Evolutionary conservation across 2,329 filamentous ascomycete genomes (phyloP).

Genomic region (Venturia nashicola): DNA sequence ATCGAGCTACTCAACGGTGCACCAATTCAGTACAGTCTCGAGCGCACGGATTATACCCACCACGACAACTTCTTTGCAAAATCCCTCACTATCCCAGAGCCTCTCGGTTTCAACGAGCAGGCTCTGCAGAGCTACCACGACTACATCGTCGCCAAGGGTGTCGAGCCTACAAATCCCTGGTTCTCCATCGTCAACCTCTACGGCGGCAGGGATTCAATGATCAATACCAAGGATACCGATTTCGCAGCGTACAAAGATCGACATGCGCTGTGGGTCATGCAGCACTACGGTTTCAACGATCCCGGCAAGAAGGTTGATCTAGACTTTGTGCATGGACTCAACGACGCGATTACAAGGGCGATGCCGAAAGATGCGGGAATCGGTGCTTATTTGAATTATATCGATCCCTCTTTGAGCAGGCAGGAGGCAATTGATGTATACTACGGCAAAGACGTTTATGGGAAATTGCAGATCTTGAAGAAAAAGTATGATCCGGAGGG

Average conservation of each 20-base stretch:
- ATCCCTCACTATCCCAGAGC: conserved; percentile 27
- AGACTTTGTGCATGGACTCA: conserved; percentile 12
- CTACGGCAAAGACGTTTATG: conserved; percentile 16
- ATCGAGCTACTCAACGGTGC: conserved; percentile 29
- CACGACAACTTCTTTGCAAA: conserved; percentile 26
- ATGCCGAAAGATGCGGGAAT: conserved; percentile 12
- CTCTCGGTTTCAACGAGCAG: conserved; percentile 17
- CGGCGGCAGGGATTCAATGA: conserved; percentile 23
- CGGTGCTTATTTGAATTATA: conserved; percentile 20
- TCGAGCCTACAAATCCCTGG: conserved; percentile 13
- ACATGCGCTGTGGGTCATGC: conserved; percentile 21
- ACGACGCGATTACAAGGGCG: conserved; percentile 13
- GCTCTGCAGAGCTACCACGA: conserved; percentile 19
- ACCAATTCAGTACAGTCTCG: neutral
- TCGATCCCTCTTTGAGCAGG: conserved; percentile 17
- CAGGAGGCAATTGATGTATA: conserved; percentile 18
- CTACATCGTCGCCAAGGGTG: conserved; percentile 17
- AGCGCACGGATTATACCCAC: conserved; percentile 21
- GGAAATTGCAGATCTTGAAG: conserved; percentile 4
- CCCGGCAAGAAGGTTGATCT: conserved; percentile 9
- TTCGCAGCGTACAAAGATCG: conserved; percentile 19
- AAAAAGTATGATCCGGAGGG: conserved; percentile 8
- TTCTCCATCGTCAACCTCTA: conserved; percentile 24
- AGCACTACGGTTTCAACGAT: conserved; percentile 17
- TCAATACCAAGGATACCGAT: conserved; percentile 15